Evolutionary conservation across 2,329 filamentous ascomycete species (phyloP), one percentile per base, ranked within the genome.

Genomic region (Calonectria pseudoreteaudii): DNA sequence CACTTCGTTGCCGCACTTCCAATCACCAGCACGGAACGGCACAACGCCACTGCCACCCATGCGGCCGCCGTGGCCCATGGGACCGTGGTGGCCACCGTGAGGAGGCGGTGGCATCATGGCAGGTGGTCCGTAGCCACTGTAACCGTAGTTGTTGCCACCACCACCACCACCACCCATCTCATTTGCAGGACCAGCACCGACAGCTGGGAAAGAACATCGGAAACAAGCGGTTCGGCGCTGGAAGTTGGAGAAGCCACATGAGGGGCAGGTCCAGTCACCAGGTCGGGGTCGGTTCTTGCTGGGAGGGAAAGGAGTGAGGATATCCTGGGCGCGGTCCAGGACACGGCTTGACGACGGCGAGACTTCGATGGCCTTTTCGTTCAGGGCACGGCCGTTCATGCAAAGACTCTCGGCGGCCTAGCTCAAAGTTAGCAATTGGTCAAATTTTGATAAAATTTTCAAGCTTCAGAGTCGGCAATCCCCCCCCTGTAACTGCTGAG

Each of bases 201-300:
- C 95, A 31, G 97, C 96, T n/a, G 97, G 96, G 92, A 97, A 99
- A 1, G 96, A 98, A 89, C 97, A 99, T 80, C 97, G 94, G 94
- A 99, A 99, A 86, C 97, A 99, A 67, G 96, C 97, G 23, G 97
- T 98, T 80, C 97, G 95, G 81, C 97, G 95, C 87, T 99, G 97
- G 89, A 99, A 99, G 90, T 99, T 99, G 81, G 95, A 98, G 88
- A 99, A 99, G 74, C 97, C 97, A 83, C 97, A 99, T 67, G 96
- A 98, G 58, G 97, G 97, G 88, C 97, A 99, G 74, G 96, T 98
- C 97, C 97, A 99, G 86, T 99, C 97, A 84, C 97, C 97, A 49
- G 97, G 97, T 72, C 97, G 94, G 75, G 97, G 97, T 53, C 97
- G 93, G 86, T 99, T 99, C 91, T 99, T 99, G 87, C 96, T 98